These are phyloP conservation scores for Pythium monospermum DNA, from an alignment of 352 stramenopile genomes.

Conservation along the genomic window DNA sequence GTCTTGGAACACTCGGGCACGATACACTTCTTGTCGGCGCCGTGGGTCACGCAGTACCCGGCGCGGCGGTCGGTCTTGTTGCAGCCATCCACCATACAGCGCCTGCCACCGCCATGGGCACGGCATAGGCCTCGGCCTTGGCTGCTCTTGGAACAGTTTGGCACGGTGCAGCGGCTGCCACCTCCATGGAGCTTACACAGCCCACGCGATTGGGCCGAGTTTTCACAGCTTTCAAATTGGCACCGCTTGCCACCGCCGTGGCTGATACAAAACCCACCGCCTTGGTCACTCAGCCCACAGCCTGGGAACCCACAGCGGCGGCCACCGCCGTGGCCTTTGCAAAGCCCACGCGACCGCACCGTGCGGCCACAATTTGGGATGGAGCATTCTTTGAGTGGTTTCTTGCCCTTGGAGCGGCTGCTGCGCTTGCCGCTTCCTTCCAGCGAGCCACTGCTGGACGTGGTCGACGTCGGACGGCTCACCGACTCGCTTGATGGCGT, in stretches of 20 bases:
- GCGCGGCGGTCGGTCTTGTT: slow-evolving; percentile 79
- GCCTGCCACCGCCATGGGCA: slow-evolving; percentile 73
- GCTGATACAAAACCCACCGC: slow-evolving; percentile 77
- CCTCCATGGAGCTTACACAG: slow-evolving; percentile 80
- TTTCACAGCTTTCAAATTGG: slow-evolving; percentile 66
- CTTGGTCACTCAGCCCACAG: slow-evolving; percentile 73
- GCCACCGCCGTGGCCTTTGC: slow-evolving; percentile 74
- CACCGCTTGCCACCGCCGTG: slow-evolving; percentile 82
- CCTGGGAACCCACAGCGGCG: slow-evolving; percentile 61
- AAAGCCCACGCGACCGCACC: slow-evolving; percentile 71
- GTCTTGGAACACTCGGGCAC: slow-evolving; percentile 80
- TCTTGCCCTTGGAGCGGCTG: slow-evolving; percentile 58
- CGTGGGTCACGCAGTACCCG: slow-evolving; percentile 77
- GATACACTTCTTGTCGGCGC: slow-evolving; percentile 78
- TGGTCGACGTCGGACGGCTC: slow-evolving; percentile 20
- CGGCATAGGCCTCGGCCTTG: slow-evolving; percentile 79
- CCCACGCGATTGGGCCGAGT: slow-evolving; percentile 77
- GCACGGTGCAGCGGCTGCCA: slow-evolving; percentile 69
- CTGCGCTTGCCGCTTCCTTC: slow-evolving; percentile 10
- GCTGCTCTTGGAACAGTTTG: slow-evolving; percentile 83
- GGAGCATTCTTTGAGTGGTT: slow-evolving; percentile 74
- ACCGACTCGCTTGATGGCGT: slow-evolving; percentile 14
- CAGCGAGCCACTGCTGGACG: slow-evolving; percentile 11
- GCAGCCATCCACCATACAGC: slow-evolving; percentile 81
- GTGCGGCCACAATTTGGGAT: slow-evolving; percentile 68